These are phyloP conservation scores for Zhuliangozyma blackwelliae DNA, from an alignment of 1,139 yeast species.

Conservation along the genomic window DNA sequence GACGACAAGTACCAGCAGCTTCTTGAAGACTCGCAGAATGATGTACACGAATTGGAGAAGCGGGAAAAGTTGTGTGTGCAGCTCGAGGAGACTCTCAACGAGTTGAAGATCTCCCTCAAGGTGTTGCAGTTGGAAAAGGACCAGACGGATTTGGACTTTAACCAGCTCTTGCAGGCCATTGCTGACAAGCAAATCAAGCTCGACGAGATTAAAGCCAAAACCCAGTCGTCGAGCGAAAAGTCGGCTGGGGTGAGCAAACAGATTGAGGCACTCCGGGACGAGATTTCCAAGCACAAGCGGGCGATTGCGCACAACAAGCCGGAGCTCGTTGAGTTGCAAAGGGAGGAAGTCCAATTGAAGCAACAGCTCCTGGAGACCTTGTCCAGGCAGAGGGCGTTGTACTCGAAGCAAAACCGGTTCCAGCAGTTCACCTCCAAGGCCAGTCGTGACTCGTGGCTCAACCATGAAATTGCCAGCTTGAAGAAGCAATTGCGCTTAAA, in stretches of 20 bases:
- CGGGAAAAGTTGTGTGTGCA: conserved; percentile 44
- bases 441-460: conserved; percentile 72
- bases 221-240: conserved; percentile 14
- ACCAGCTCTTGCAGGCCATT: conserved; percentile 41
- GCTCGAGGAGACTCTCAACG: conserved; percentile 45
- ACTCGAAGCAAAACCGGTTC: conserved; percentile 71
- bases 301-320: conserved; percentile 35
- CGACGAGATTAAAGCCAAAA: conserved; percentile 20
- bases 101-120: conserved; percentile 32
- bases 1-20: conserved; percentile 57
- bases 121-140: conserved; percentile 48
- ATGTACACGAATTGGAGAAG: conserved; percentile 41
- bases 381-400: conserved; percentile 57
- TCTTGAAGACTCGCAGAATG: conserved; percentile 41
- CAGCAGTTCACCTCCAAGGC: conserved; percentile 51
- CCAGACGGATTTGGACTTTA: conserved; percentile 47
- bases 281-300: conserved; percentile 19
- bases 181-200: conserved; percentile 40
- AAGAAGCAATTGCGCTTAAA: conserved; percentile 18
- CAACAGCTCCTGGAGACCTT: conserved; percentile 39
- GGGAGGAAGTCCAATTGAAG: conserved; percentile 39
- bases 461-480: conserved; percentile 22
- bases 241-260: conserved; percentile 13
- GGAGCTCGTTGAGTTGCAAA: conserved; percentile 31
- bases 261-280: conserved; percentile 16